A percentile compares a stretch with the other conserved stretches of the same genome.
These are phyloP conservation scores for Aurantiochytrium sp. DNA, from an alignment of 108 stramenopile species.

Conservation along the genomic window DNA sequence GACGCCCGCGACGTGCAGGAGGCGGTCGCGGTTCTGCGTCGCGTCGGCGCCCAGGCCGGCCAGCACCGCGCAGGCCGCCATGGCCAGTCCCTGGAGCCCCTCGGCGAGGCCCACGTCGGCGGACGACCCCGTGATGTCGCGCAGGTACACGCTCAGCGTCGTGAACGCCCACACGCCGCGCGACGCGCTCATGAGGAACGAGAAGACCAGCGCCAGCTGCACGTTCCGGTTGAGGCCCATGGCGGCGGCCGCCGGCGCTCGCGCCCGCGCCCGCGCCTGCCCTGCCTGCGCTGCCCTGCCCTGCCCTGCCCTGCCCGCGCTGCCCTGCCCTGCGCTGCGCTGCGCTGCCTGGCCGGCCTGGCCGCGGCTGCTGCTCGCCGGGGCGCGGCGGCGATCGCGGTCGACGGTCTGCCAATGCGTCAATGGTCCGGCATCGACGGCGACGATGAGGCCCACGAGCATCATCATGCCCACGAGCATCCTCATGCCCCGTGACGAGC, in stretches of 20 bases:
- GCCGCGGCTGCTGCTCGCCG: too few species aligned
- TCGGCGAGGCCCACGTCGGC: slow-evolving; percentile 24
- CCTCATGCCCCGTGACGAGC: too few species aligned
- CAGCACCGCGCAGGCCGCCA: neutral
- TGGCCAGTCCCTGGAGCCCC: slow-evolving; percentile 21
- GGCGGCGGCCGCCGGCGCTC: neutral
- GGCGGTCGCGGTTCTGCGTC: neutral
- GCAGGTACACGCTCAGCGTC: neutral
- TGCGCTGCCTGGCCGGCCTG: too few species aligned
- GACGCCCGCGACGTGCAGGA: neutral
- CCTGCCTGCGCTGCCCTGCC: too few species aligned
- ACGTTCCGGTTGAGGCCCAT: slow-evolving; percentile 15
- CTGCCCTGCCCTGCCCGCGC: too few species aligned
- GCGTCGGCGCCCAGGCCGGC: slow-evolving; percentile 11
- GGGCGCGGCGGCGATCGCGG: too few species aligned
- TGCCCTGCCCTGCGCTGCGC: too few species aligned
- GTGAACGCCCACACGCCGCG: slow-evolving; percentile 12
- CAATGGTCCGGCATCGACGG: too few species aligned
- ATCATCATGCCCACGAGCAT: too few species aligned
- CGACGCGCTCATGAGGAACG: neutral
- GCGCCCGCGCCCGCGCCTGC: too few species aligned
- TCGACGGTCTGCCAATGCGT: too few species aligned
- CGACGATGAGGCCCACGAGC: too few species aligned
- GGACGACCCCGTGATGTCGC: neutral
- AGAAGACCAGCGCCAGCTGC: neutral